phyloP scores from a whole-genome alignment of 116 monocot genomes.

The Cymodocea nodosa region DNA sequence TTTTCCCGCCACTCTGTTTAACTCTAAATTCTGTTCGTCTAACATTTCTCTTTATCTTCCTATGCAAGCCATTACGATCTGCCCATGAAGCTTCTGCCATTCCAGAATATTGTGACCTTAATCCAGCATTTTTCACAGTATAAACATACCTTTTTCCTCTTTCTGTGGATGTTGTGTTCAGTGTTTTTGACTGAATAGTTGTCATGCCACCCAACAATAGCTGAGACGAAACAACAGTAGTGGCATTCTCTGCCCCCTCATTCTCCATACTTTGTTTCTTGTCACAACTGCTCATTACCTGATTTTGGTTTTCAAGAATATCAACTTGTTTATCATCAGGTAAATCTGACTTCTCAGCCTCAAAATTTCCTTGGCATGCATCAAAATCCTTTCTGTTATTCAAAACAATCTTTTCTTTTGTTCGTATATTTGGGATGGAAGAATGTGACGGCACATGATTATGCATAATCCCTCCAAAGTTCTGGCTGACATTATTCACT shows the following conservation, averaged over 20 bases:
- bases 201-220: conserved; percentile 19
- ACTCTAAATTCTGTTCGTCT: conserved; percentile 67
- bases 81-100: conserved; percentile 24
- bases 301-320: conserved; percentile 9
- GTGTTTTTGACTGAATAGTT: conserved; percentile 13
- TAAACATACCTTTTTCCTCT: conserved; percentile 60
- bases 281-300: conserved; percentile 3
- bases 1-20: conserved; percentile 38
- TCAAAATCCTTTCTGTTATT: conserved; percentile 17
- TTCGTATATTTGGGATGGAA: conserved; percentile 19
- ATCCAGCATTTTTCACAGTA: conserved; percentile 29
- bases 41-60: conserved; percentile 32
- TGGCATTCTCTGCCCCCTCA: conserved; percentile 16
- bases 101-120: conserved; percentile 20
- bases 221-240: conserved; percentile 7
- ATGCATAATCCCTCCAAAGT: conserved; percentile 16
- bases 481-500: conserved; percentile 26
- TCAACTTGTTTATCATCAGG: conserved; percentile 19
- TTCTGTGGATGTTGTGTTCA: conserved; percentile 22
- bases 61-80: conserved; percentile 36
- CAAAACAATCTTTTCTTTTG: conserved; percentile 5
- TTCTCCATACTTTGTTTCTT: conserved; percentile 12
- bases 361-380: conserved; percentile 11
- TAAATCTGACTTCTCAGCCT: conserved; percentile 8
- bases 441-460: conserved; percentile 16